phyloP scores from a whole-genome alignment of 768 basidiomycete species.

The Lactarius indigo region DNA sequence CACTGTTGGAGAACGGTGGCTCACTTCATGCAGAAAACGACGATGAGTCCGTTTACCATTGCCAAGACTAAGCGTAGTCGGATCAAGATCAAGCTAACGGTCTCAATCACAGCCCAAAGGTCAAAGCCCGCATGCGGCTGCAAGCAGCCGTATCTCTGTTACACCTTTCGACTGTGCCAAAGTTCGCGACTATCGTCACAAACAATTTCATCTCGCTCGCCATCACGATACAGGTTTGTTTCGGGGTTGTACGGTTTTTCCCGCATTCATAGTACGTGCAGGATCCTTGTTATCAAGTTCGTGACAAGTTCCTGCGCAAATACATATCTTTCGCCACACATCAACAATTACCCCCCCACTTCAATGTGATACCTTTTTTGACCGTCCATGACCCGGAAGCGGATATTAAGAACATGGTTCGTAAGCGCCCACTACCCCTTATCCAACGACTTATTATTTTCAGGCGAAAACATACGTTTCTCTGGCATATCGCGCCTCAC shows the following conservation, averaged over 20 bases:
- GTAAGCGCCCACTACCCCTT: slow-evolving; percentile 23
- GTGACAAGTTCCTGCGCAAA: slow-evolving; percentile 73
- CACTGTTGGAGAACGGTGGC: slow-evolving; percentile 67
- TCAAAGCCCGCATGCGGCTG: slow-evolving; percentile 75
- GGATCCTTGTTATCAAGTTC: slow-evolving; percentile 89
- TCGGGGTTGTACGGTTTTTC: background rate
- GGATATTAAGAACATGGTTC: slow-evolving; percentile 68
- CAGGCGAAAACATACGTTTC: slow-evolving; percentile 20
- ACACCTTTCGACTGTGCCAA: slow-evolving; percentile 62
- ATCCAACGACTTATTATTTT: background rate
- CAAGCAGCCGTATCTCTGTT: slow-evolving; percentile 79
- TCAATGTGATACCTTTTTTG: slow-evolving; percentile 83
- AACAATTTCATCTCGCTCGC: slow-evolving; percentile 66
- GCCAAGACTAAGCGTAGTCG: background rate
- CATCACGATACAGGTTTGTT: slow-evolving; percentile 68
- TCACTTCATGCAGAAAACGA: slow-evolving; percentile 52
- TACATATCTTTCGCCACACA: slow-evolving; percentile 58
- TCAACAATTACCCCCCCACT: slow-evolving; percentile 64
- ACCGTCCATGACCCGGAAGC: slow-evolving; percentile 87
- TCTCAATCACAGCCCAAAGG: slow-evolving; percentile 43
- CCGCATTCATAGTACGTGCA: slow-evolving; percentile 31
- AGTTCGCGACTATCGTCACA: slow-evolving; percentile 54
- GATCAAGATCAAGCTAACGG: slow-evolving; percentile 22
- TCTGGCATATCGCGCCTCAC: slow-evolving; percentile 22
- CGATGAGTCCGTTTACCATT: slow-evolving; percentile 44